phyloP scores from a whole-genome alignment of 441 rosid genomes.

The Pelargonium citronellum region DNA sequence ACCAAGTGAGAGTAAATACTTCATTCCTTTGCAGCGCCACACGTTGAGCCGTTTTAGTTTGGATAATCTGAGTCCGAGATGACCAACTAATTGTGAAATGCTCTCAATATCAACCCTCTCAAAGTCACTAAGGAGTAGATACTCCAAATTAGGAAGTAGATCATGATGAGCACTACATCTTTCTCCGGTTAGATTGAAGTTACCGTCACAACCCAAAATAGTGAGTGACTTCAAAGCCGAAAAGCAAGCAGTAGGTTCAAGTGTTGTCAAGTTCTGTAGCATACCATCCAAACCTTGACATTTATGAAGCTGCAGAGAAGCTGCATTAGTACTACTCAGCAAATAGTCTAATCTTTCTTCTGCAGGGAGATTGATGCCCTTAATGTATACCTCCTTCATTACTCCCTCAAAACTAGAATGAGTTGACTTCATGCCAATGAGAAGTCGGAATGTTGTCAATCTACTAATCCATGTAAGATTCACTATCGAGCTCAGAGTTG shows the following conservation, averaged over 20 bases:
- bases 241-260: conserved; percentile 19
- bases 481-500: conserved; percentile 20
- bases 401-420: background rate
- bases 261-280: conserved; percentile 18
- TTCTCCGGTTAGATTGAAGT: conserved; percentile 14
- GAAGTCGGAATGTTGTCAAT: conserved; percentile 24
- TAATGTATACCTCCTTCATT: background rate
- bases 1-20: conserved; percentile 24
- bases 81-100: conserved; percentile 26
- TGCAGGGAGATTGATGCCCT: conserved; percentile 9
- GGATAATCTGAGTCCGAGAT: conserved; percentile 26
- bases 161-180: conserved; percentile 29
- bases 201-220: conserved; percentile 18
- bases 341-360: conserved; percentile 25
- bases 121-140: conserved; percentile 28
- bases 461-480: conserved; percentile 20
- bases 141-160: conserved; percentile 33
- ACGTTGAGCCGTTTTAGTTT: conserved; percentile 16
- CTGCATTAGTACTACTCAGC: conserved; percentile 21
- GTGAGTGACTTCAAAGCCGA: conserved; percentile 24
- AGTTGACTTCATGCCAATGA: conserved; percentile 27
- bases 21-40: conserved; percentile 23
- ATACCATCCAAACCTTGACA: conserved; percentile 29
- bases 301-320: conserved; percentile 25
- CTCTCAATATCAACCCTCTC: conserved; percentile 21